Evolutionary conservation across 139 green algal species (phyloP), one percentile per base, ranked within the genome.

Genomic region (Picochlorum sp.): DNA sequence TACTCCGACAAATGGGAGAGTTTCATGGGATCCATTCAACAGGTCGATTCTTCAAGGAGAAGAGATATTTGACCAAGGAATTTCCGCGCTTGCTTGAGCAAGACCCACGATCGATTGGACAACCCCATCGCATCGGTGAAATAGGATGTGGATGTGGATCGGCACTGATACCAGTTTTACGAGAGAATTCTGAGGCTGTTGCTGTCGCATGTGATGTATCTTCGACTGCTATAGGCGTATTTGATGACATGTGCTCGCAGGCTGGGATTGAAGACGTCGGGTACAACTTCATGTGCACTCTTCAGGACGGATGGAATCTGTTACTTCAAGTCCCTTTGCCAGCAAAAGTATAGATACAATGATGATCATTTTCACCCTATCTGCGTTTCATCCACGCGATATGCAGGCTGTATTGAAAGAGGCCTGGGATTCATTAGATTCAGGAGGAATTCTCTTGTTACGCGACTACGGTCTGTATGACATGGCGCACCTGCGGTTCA

Each of bases 301-400:
- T 38, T 8, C 6, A 30, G 47, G 47, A 54, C 16, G 15, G n/a
- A 18, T 0, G 18, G n/a, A 54, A 54, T 54, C 6, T 41, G 34
- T 41, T 11, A 21, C 11, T 20, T 15, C 11, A 21, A 63, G 61
- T 52, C 69, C 70, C n/a, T 58, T 77, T 47, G 47, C 61, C 21
- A 58, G 66, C 3, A 16, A 79, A n/a, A 26, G 34, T 2, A 78
- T 72, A 6, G 82, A 92, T 63, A 65, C 61, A 4, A 58, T 75
- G 18, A 75, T 94, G 52, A 82, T 92, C 41, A 78, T 92, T 55
- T 94, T 94, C 67, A 91, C 85, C 2, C 78, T 94, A 34, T 85
- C 76, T 0, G 86, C 86, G 4, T 75, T 92, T 37, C 5, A 51
- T 4, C 80, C 80, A 0, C 16, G 45, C 6, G 65, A 64, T n/a